A percentile compares a stretch with the other conserved stretches of the same genome.
Conservation (phyloP, 192 early-diverging fungal genomes). For the Entomortierella beljakovae region DNA sequence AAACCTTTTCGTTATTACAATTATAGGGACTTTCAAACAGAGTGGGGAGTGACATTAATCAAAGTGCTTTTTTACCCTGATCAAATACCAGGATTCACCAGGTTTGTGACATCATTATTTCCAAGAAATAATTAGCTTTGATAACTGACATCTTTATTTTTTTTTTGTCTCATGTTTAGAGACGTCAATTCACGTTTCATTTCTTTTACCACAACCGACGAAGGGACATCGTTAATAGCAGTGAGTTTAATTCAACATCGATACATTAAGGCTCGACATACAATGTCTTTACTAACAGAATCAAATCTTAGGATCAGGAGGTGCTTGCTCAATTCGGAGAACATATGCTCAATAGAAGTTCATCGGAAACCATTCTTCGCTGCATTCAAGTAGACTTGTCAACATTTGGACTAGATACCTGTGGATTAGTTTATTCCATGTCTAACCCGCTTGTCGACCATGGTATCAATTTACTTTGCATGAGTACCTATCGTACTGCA, state of each 20-base stretch:
- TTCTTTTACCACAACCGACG: constrained; percentile 66
- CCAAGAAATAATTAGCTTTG: neutral
- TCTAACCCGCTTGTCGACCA: constrained; percentile 62
- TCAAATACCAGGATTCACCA: constrained; percentile 20
- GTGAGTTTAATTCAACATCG: neutral
- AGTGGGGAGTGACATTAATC: constrained; percentile 62
- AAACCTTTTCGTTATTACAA: neutral
- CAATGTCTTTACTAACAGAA: neutral
- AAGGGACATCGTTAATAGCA: constrained; percentile 69
- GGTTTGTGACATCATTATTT: neutral
- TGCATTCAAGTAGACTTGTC: constrained; percentile 73
- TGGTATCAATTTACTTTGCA: constrained; percentile 66
- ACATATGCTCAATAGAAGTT: constrained; percentile 57
- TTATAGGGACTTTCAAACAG: constrained; percentile 58
- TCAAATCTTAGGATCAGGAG: constrained; percentile 49
- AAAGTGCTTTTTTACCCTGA: constrained; percentile 69
- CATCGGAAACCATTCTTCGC: constrained; percentile 51
- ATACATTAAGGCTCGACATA: neutral
- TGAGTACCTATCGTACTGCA: constrained; percentile 68
- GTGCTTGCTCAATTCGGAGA: constrained; percentile 57
- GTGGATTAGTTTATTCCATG: constrained; percentile 72
- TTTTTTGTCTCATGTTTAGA: neutral
- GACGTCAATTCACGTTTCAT: constrained; percentile 57
- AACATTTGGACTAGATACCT: constrained; percentile 65
- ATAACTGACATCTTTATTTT: neutral